Evolutionary conservation across 345 rosid genomes (phyloP).

Genomic region (Syzygium aromaticum): DNA sequence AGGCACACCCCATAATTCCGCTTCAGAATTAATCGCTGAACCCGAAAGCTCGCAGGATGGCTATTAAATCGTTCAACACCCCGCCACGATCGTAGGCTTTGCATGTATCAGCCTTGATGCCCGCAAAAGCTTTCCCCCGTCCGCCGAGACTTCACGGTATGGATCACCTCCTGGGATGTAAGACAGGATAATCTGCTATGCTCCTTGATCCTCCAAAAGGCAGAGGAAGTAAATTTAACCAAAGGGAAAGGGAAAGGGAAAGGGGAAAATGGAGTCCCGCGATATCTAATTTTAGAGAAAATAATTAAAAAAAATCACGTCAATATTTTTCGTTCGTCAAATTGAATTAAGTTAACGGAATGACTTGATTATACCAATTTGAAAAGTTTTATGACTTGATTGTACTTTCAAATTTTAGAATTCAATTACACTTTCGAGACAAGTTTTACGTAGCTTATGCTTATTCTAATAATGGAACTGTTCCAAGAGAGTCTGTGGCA

Average conservation of each 20-base stretch:
- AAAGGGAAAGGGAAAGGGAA: too few species aligned
- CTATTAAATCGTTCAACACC: too few species aligned
- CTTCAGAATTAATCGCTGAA: too few species aligned
- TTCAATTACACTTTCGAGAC: rapidly evolving
- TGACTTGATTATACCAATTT: too few species aligned
- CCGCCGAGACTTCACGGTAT: not conserved
- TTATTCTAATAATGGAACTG: not conserved
- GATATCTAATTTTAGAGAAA: too few species aligned
- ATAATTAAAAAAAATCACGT: too few species aligned
- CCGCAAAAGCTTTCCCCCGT: not conserved
- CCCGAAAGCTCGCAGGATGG: too few species aligned
- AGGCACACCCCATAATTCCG: too few species aligned
- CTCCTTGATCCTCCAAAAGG: not conserved
- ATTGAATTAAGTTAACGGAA: rapidly evolving
- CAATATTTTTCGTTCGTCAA: rapidly evolving
- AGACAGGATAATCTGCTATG: not conserved
- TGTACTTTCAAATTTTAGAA: too few species aligned
- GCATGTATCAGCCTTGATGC: not conserved
- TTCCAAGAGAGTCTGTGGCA: not conserved
- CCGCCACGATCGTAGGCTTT: not conserved
- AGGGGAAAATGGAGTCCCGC: not conserved
- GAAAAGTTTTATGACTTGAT: too few species aligned
- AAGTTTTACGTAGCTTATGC: too few species aligned
- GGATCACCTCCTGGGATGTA: not conserved
- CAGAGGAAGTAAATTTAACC: not conserved